Conservation (phyloP, 805 yeast genomes). For the Pichia ethanolica region DNA sequence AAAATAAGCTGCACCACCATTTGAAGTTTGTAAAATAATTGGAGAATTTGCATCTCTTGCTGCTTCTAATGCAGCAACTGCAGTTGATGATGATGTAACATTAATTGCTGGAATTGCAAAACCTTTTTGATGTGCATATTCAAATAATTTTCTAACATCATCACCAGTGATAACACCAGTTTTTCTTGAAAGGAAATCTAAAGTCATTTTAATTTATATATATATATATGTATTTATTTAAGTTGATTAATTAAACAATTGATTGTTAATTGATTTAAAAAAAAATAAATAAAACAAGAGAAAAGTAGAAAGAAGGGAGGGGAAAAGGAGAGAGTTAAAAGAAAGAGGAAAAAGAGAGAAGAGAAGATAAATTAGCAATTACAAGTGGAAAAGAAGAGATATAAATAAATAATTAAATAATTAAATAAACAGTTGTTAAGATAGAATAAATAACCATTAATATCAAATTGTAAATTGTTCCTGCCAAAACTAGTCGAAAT, state of each 20-base stretch:
- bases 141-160: slow-evolving; percentile 80
- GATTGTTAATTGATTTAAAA: neutral
- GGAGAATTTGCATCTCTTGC: slow-evolving; percentile 94
- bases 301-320: too few species aligned
- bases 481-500: too few species aligned
- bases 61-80: slow-evolving; percentile 93
- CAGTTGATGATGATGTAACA: slow-evolving; percentile 96
- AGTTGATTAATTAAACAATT: too few species aligned
- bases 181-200: slow-evolving; percentile 78
- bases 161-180: slow-evolving; percentile 99
- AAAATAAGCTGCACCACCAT: slow-evolving; percentile 99
- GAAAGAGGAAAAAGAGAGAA: neutral
- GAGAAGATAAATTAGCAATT: neutral
- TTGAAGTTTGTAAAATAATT: slow-evolving; percentile 92
- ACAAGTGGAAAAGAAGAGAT: neutral
- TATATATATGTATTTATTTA: too few species aligned
- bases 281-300: neutral
- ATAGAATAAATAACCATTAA: too few species aligned
- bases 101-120: slow-evolving; percentile 98
- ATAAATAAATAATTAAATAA: too few species aligned
- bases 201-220: slow-evolving; percentile 17
- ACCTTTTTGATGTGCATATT: slow-evolving; percentile 86
- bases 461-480: too few species aligned
- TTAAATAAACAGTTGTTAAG: too few species aligned
- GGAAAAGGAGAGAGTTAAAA: neutral